Conservation (phyloP, 345 rosid species). For the Gossypium bickii region DNA sequence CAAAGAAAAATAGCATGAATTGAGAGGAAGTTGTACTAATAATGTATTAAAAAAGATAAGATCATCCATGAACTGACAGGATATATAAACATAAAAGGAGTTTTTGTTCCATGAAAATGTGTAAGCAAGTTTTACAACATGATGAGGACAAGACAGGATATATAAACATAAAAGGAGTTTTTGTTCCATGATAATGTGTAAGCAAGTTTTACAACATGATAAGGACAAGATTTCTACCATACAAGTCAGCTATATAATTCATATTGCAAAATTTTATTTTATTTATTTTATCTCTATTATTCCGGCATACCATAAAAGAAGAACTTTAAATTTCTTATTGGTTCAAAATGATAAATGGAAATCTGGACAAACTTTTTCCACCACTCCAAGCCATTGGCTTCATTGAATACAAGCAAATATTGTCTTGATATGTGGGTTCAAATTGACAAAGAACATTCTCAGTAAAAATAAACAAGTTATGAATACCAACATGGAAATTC, state of each 20-base stretch:
- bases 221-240: neutral
- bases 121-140: neutral
- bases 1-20: neutral
- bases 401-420: neutral
- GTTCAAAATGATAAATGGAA: neutral
- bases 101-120: too few relatives aligned
- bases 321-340: neutral
- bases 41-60: neutral
- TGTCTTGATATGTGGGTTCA: neutral
- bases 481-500: neutral
- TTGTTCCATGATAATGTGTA: too few relatives aligned
- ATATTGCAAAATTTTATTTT: neutral
- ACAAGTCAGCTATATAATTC: neutral
- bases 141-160: neutral
- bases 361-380: conserved; percentile 1
- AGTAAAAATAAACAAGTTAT: neutral
- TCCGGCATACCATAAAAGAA: neutral
- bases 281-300: neutral
- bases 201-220: neutral
- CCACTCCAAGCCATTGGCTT: neutral
- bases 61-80: conserved; percentile 5
- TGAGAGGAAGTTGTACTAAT: neutral
- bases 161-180: too few relatives aligned
- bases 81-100: too few relatives aligned
- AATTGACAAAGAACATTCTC: neutral